Conservation (phyloP, 2,329 filamentous ascomycete genomes). For the Rhynchosporium secalis region DNA sequence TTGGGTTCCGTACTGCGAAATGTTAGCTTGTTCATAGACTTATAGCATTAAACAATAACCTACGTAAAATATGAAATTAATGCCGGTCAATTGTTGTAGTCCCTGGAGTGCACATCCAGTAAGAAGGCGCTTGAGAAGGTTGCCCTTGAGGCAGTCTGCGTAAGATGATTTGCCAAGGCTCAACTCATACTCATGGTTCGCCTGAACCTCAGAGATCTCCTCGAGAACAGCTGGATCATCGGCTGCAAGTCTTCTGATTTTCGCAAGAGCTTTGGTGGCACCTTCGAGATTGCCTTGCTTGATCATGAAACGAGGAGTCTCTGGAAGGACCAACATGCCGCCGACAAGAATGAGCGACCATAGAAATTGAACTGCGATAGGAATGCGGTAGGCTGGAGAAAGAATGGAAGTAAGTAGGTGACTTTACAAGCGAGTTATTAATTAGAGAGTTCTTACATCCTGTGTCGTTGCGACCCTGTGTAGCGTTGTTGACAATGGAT, state of each 20-base stretch:
- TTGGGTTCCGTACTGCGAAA: constrained; percentile 51
- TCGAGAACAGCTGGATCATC: constrained; percentile 58
- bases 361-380: constrained; percentile 62
- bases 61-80: constrained; percentile 60
- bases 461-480: constrained; percentile 52
- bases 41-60: background rate
- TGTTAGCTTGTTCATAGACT: background rate
- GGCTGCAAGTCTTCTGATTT: constrained; percentile 59
- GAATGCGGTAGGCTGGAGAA: constrained; percentile 55
- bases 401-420: background rate
- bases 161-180: constrained; percentile 51
- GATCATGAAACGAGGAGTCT: constrained; percentile 71
- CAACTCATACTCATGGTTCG: constrained; percentile 65
- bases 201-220: constrained; percentile 63
- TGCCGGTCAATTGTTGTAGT: constrained; percentile 62
- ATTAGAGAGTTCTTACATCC: constrained; percentile 41
- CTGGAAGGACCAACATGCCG: constrained; percentile 68
- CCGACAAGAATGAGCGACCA: constrained; percentile 67
- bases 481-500: constrained; percentile 65
- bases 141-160: constrained; percentile 50
- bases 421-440: background rate
- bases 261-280: constrained; percentile 58
- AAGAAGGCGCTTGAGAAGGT: constrained; percentile 55
- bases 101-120: constrained; percentile 69
- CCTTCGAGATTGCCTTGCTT: constrained; percentile 55